Evolutionary conservation across 1,284 basidiomycete genomes (phyloP).

Genomic region (Fomitopsis pinicola): DNA sequence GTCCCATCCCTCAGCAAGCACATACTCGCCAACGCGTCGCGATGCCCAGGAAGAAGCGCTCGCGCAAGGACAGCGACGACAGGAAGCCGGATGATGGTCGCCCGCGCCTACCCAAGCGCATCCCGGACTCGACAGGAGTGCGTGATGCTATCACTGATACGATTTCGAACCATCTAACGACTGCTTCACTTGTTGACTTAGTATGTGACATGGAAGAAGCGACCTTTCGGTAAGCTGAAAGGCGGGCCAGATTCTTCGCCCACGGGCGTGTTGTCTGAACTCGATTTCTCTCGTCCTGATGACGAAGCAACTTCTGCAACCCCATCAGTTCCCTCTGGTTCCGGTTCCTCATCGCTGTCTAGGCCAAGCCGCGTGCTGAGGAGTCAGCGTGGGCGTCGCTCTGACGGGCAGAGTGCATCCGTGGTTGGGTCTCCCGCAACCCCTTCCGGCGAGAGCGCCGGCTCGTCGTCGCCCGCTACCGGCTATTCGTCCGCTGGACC

Average conservation of each 20-base stretch:
- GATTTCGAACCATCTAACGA: not conserved
- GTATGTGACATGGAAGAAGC: not conserved
- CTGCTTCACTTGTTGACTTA: not conserved
- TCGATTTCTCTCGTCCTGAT: not conserved
- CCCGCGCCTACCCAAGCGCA: not conserved
- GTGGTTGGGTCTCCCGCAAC: not conserved
- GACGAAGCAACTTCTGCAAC: not conserved
- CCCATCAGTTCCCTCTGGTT: not conserved
- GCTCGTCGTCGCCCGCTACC: not conserved
- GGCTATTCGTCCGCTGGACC: not conserved
- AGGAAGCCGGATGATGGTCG: not conserved
- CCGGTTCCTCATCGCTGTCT: not conserved
- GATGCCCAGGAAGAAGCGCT: conserved; percentile 1
- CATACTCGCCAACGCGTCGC: not conserved
- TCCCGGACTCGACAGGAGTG: not conserved
- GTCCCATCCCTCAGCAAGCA: not conserved
- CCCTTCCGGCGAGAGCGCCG: not conserved
- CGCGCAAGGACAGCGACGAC: not conserved
- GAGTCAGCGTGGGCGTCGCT: not conserved
- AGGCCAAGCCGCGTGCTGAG: not conserved
- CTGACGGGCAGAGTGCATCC: not conserved
- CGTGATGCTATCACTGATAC: not conserved
- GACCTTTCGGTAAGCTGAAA: not conserved
- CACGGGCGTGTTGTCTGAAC: not conserved
- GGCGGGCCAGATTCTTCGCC: not conserved